Percentiles rank a stretch among this genome's conserved stretches.
Conservation (phyloP, 2,329 filamentous ascomycete genomes). For the Ascochyta pisi region DNA sequence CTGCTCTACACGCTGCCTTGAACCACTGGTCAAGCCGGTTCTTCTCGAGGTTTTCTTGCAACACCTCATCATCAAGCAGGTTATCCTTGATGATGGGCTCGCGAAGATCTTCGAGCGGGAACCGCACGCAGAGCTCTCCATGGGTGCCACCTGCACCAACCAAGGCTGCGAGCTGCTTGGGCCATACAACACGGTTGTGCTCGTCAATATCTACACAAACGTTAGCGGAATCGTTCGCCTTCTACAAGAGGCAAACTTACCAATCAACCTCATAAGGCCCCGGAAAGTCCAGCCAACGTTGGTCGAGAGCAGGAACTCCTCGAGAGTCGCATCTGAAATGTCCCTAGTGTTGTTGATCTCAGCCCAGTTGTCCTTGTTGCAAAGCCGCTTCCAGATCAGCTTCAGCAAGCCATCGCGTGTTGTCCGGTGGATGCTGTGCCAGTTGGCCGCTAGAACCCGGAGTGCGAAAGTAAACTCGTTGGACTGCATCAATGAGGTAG, state of each 20-base stretch:
- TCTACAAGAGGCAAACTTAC: conserved; percentile 55
- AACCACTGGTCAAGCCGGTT: conserved; percentile 75
- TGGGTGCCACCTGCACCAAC: conserved; percentile 60
- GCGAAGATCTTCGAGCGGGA: conserved; percentile 63
- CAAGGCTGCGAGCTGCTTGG: conserved; percentile 32
- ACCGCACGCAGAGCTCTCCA: conserved; percentile 64
- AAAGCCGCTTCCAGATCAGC: conserved; percentile 88
- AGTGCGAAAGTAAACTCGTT: conserved; percentile 79
- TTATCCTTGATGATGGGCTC: conserved; percentile 75
- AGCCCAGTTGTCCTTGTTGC: conserved; percentile 84
- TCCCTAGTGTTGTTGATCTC: conserved; percentile 77
- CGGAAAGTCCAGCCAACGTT: conserved; percentile 72
- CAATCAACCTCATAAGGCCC: conserved; percentile 65
- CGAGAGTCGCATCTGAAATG: conserved; percentile 73
- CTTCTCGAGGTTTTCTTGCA: conserved; percentile 71
- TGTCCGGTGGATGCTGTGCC: conserved; percentile 58
- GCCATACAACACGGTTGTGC: conserved; percentile 25
- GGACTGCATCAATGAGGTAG: conserved; percentile 53
- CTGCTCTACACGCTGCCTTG: conserved; percentile 50
- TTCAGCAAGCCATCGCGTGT: conserved; percentile 59
- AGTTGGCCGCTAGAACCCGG: conserved; percentile 59
- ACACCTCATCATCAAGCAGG: conserved; percentile 71
- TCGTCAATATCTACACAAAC: conserved; percentile 12
- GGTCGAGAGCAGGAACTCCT: conserved; percentile 66
- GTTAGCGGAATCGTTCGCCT: conserved; percentile 9